Percentiles rank a stretch among this genome's conserved stretches.
phyloP scores from a whole-genome alignment of 176 grass and related monocot genomes.

The Zoysia pacifica region DNA sequence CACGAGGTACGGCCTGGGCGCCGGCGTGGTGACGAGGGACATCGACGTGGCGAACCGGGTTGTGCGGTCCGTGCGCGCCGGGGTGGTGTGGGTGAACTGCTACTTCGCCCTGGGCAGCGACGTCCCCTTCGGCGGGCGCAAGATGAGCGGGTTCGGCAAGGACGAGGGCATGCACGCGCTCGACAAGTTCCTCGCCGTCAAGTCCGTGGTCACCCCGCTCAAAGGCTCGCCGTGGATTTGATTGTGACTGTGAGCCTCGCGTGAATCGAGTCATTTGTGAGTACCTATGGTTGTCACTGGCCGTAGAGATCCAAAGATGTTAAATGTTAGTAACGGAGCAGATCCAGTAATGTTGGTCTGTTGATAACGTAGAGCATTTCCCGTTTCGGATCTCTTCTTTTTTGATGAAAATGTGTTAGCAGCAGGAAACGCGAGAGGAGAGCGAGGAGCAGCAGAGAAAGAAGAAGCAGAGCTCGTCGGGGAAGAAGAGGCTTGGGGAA shows the following conservation, averaged over 20 bases:
- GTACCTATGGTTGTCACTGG: background rate
- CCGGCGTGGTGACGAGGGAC: constrained; percentile 56
- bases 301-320: background rate
- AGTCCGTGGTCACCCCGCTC: constrained; percentile 69
- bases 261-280: no score
- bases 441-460: no score
- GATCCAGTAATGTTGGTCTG: background rate
- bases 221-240: constrained; percentile 65
- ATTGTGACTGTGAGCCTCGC: background rate
- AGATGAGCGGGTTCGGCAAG: constrained; percentile 83
- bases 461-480: no score
- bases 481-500: no score
- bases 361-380: no score
- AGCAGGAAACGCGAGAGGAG: no score
- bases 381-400: no score
- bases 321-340: background rate
- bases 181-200: constrained; percentile 70
- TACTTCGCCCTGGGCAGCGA: constrained; percentile 50
- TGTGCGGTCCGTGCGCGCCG: constrained; percentile 59
- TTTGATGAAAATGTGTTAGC: no score
- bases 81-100: constrained; percentile 81
- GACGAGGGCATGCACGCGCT: constrained; percentile 67
- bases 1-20: constrained; percentile 56
- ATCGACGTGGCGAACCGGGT: constrained; percentile 67
- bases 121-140: constrained; percentile 61